Base-by-base conservation (phyloP, 169 alveolate species). In the Eimeria zaria region DNA sequence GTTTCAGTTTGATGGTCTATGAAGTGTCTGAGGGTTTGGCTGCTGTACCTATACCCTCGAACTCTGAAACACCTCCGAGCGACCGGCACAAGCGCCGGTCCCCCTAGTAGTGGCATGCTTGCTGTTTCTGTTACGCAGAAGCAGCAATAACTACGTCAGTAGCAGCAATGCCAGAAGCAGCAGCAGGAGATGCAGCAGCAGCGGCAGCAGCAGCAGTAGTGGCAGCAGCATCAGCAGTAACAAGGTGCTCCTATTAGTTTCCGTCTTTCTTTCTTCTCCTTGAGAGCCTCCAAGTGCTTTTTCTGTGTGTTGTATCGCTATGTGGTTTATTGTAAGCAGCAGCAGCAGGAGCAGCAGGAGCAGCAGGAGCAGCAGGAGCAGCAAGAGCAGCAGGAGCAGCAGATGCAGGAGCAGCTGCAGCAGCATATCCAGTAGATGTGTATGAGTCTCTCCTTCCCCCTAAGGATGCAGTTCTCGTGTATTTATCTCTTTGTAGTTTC, bases 191-290 rank as follows among this genome's bases (percentile, higher is more conserved):
- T 14, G 58, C 58, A 74, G 39, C 60, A 41, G 18, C 60, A 3
- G 39, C 55, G 41, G 41, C 60, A 41, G 0, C 60, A 41, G 39
- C 39, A 74, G 60, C 85, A 74, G 60, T 60, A 74, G 39, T 33
- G 41, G 39, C 58, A 74, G 85, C 85, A 74, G 58, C 85, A 41
- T 33, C 85, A 41, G 60, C 53, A 33, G 81, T 22, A 71, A 11
- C 81, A 71, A n/a, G 41, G 18, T 39, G 85, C 30, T 74, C n/a
- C 41, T 74, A 44, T 33, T 39, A 33, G 20, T 74, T 74, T 30
- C 36, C 60, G 6, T 6, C 7, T 24, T 74, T 74, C 36, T 74
- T 74, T 44, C 60, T 74, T 74, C 58, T 74, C 36, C 60, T 39
- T 3, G 60, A 74, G 30, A 74, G 58, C 12, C 60, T 39, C 85